Evolutionary conservation across 2,329 filamentous ascomycete species (phyloP), one percentile per base, ranked within the genome.

Genomic region (Camillea tinctor): DNA sequence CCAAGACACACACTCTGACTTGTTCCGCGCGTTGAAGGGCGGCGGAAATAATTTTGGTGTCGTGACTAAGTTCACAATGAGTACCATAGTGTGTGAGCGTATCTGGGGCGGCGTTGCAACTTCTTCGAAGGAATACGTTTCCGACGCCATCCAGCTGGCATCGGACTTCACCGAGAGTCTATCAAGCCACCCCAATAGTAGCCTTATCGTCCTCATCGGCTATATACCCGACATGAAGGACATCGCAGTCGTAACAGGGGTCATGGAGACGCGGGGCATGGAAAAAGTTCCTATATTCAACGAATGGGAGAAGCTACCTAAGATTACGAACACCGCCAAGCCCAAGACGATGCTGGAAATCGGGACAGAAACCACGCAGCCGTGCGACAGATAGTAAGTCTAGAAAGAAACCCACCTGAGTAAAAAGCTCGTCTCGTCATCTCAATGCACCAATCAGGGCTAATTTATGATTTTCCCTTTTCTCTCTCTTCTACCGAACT

Each of bases 1-100:
- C 11, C 40, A 50, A 17, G 36, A 44, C 36, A 48, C 58, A 19
- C 36, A 50, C 52, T 36, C 44, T 17, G 57, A 60, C n/a, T 54
- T 63, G 9, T 61, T 61, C 24, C 51, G 59, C 1, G 61, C 56
- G 8, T 36, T 63, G 7, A 62, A 61, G 24, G 63, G 63, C 15
- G 63, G 63, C 5, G 22, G 26, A 4, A 64, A 63, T 23, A 64
- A 64, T 21, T 64, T 64, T 22, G 63, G 63, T 2, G 57, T 64
- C 50, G 58, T 64, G 19, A 63, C 60, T 2, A 22, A 44, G 19
- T 62, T 64, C 20, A 59, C 55, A 11, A 59, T 64, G 54, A n/a
- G 9, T 11, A 56, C 58, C 6, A 30, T 62, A 13, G 23, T 52
- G 15, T 50, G 55, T 30, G 23, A n/a, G 30, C 52, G 44, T 1